Evolutionary conservation across 805 yeast species (phyloP).

Genomic region (Yarrowia yakushimensis): DNA sequence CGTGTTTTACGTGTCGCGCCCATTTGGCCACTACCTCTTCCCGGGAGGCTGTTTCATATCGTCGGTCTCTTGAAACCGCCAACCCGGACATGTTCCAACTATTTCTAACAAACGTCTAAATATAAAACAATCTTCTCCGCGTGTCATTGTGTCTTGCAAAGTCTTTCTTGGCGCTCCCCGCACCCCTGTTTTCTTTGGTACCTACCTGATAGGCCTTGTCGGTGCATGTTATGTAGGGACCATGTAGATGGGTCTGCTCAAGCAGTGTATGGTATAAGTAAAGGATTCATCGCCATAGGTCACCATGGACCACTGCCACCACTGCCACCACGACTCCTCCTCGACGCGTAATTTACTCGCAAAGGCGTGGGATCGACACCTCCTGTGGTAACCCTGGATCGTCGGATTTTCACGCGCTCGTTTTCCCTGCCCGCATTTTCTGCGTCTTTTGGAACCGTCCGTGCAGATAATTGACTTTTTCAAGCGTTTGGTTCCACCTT

Average conservation of each 20-base stretch:
- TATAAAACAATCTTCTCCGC: background rate
- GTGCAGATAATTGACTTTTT: background rate
- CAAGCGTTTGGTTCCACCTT: background rate
- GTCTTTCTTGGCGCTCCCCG: no score
- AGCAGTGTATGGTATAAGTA: no score
- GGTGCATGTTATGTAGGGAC: no score
- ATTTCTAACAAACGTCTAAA: background rate
- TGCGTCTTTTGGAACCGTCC: background rate
- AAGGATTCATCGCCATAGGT: no score
- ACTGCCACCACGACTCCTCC: no score
- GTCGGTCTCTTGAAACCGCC: background rate
- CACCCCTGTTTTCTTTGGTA: no score
- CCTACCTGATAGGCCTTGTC: no score
- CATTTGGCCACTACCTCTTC: background rate
- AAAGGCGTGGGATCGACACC: background rate
- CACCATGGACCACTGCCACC: no score
- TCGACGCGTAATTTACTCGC: background rate
- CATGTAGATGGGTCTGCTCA: no score
- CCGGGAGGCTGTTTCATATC: background rate
- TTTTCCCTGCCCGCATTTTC: background rate
- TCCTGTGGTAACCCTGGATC: background rate
- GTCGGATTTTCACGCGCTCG: constrained; percentile 15
- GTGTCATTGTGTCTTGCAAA: no score
- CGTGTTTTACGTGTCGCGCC: constrained; percentile 5
- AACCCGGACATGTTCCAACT: constrained; percentile 8